Evolutionary conservation across 2,329 filamentous ascomycete genomes (phyloP).

Genomic region (Tolypocladium paradoxum): DNA sequence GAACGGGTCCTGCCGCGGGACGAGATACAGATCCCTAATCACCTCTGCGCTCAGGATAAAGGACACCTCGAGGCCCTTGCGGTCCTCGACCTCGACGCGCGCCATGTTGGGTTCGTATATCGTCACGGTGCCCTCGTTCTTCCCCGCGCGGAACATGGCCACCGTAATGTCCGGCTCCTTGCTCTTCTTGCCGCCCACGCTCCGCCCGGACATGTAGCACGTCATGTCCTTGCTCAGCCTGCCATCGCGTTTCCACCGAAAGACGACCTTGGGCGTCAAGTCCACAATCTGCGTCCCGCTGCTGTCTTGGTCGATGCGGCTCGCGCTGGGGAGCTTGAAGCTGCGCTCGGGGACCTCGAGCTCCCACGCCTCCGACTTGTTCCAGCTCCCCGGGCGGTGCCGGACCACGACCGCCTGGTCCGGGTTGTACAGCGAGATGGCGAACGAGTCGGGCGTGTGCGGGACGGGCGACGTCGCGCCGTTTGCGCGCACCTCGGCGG

Average conservation of each 20-base stretch:
- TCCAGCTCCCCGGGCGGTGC: constrained; percentile 67
- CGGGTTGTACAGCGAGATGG: constrained; percentile 87
- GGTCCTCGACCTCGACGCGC: constrained; percentile 84
- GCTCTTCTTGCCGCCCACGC: constrained; percentile 63
- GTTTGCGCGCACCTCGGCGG: constrained; percentile 67
- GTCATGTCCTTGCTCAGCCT: constrained; percentile 79
- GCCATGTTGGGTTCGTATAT: constrained; percentile 90
- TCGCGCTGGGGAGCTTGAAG: constrained; percentile 71
- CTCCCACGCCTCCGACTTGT: constrained; percentile 71
- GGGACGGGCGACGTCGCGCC: constrained; percentile 56
- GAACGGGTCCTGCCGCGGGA: constrained; percentile 63
- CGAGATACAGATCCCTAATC: constrained; percentile 54
- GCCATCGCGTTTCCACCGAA: constrained; percentile 84
- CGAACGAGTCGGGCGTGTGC: constrained; percentile 65
- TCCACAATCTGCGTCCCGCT: constrained; percentile 27
- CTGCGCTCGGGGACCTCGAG: constrained; percentile 84
- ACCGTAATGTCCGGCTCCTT: constrained; percentile 93
- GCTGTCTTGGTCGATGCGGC: constrained; percentile 60
- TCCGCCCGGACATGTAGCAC: constrained; percentile 75
- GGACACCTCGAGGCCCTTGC: constrained; percentile 83
- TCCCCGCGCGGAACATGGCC: constrained; percentile 69
- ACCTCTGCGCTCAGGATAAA: constrained; percentile 54
- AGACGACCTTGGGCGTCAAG: constrained; percentile 63
- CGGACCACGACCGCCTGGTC: constrained; percentile 70
- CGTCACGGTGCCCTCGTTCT: constrained; percentile 56